Evolutionary conservation across 306 rosid species (phyloP), one percentile per base, ranked within the genome.

Genomic region (Pueraria montana): DNA sequence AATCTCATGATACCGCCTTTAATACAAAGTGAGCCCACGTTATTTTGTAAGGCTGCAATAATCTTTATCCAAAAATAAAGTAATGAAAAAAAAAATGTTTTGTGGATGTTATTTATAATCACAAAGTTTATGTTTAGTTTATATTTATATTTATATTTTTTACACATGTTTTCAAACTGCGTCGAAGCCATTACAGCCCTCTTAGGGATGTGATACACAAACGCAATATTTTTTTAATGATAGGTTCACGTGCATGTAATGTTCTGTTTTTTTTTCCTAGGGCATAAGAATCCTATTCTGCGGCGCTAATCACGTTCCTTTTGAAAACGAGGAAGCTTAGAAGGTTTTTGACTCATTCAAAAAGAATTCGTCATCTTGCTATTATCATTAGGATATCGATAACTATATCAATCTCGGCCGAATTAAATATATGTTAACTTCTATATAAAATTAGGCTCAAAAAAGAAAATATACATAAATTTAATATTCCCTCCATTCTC

Each of bases 271-370:
- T 32, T 45, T 50, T 27, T 52, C 0, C 10, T 26, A 11, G 20
- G 53, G 69, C 68, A 36, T 24, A 42, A 71, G 34, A n/a, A 27
- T 75, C 81, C 16, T 50, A 42, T 63, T 40, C 13, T 52, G 21
- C 75, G 81, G 71, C 77, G 81, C 62, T 55, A 27, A 82, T 82
- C 53, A 42, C 30, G 81, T 82, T 82, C 70, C 45, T 75, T 64
- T 64, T 50, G 2, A 66, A 53, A 61, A 40, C 43, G 14, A 11
- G 10, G 49, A 13, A 64, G 69, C 81, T 82, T 82, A 20, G 8
- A 26, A 65, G 36, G 46, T 74, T 75, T 75, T 53, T 38, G 30
- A 7, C 14, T 32, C 50, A 6, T 26, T 65, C 70, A 63, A 63
- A 63, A 30, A 4, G 18, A 71, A 49, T 21, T 13, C 8, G 18